Evolutionary conservation across 208 protist species (phyloP).

Genomic region (Trypanosoma lewisi): DNA sequence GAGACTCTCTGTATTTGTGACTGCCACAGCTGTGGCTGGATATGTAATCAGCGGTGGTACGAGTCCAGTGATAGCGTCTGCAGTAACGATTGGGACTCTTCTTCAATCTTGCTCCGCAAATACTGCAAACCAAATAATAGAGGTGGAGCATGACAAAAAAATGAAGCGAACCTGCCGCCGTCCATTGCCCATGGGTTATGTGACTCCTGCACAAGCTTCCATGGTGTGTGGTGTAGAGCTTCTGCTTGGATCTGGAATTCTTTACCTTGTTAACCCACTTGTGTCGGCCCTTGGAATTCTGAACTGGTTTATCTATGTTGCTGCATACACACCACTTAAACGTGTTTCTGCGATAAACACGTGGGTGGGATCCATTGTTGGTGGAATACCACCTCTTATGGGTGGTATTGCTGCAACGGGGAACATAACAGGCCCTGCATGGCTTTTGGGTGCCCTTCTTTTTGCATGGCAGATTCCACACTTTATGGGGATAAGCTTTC

Average conservation of each 20-base stretch:
- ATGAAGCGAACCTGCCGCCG: slow-evolving; percentile 91
- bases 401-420: slow-evolving; percentile 71
- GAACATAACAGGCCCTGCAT: slow-evolving; percentile 45
- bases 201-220: slow-evolving; percentile 43
- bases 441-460: slow-evolving; percentile 72
- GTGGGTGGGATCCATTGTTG: slow-evolving; percentile 90
- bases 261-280: slow-evolving; percentile 58
- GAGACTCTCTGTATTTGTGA: slow-evolving; percentile 78
- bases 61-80: slow-evolving; percentile 42
- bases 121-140: slow-evolving; percentile 88
- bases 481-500: slow-evolving; percentile 88
- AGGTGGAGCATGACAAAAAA: slow-evolving; percentile 71
- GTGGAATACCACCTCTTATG: slow-evolving; percentile 90
- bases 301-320: slow-evolving; percentile 88
- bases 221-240: slow-evolving; percentile 52
- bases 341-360: slow-evolving; percentile 83
- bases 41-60: slow-evolving; percentile 73
- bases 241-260: slow-evolving; percentile 59
- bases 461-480: slow-evolving; percentile 93
- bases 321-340: slow-evolving; percentile 90
- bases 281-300: slow-evolving; percentile 62
- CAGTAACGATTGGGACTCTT: slow-evolving; percentile 66
- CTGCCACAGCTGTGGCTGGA: slow-evolving; percentile 68
- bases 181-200: slow-evolving; percentile 74
- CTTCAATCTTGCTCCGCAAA: slow-evolving; percentile 87